Base-by-base conservation (phyloP, 495 filamentous ascomycete genomes). In the Symbiotaphrina buchneri region DNA sequence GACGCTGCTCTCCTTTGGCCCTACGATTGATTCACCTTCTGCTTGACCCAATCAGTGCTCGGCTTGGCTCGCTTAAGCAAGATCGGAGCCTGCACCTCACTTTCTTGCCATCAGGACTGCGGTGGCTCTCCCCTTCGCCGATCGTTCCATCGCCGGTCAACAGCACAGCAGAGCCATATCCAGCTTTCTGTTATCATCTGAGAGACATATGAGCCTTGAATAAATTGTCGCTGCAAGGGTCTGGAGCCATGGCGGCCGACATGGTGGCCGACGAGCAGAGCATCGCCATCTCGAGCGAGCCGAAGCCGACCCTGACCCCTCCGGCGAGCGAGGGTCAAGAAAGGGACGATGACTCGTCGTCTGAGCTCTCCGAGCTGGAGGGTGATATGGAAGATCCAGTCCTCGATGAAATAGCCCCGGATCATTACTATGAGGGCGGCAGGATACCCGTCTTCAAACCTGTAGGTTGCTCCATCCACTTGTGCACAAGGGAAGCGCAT, bases 391-490 rank as follows among this genome's bases (percentile, higher is more conserved):
- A 45, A 20, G 61, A 71, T 7, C 72, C 76, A 33, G 74, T 80
- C 37, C 78, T 79, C 41, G 66, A 62, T 39, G 65, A 69, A 32
- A 51, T 76, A 34, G 55, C 68, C 35, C 87, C 87, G 2, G 81
- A 82, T 43, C 73, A 93, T 49, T 93, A 74, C 53, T 87, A 79
- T 41, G 74, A 71, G 21, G 71, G 60, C 42, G 81, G 82, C 41
- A 79, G 68, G 39, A 74, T 97, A 16, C 90, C 87, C 10, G 78
- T 97, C 15, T 97, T 97, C 58, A 83, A 71, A 47, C 87, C 87
- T 28, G 72, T 78, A 53, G 53, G 72, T 68, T 29, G 21, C 22
- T 10, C 16, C n/a, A n/a, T n/a, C n/a, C 23, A 8, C 23, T 11
- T 25, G 8, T 11, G 23, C 23, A 25, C 23, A 25, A 11, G 11